Evolutionary conservation across 345 rosid genomes (phyloP), one percentile per base, ranked within the genome.

Genomic region (Gossypium raimondii): DNA sequence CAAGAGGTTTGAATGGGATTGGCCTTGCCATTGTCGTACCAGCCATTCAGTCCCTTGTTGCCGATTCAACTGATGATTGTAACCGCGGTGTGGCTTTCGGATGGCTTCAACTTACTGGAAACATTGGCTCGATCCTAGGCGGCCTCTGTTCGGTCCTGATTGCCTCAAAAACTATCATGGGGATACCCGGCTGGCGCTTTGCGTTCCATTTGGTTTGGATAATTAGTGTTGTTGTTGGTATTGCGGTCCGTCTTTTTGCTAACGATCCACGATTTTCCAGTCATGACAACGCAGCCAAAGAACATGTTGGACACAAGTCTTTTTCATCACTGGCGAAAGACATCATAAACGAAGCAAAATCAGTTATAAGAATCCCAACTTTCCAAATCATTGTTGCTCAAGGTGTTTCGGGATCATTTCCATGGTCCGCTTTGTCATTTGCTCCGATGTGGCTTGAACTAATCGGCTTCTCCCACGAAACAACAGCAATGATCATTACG

Each of bases 51-150:
- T 90, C 93, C 12, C 84, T 88, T 52, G 87, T 89, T 0, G 98
- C 93, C 22, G 97, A 93, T 77, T 88, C 93, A 48, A 91, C 98
- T 0, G 85, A 91, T 41, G 97, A 93, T 3, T 79, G 81, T 84
- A 89, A 89, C 79, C 91, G 92, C 0, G 98, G 98, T 1, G 61
- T 63, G 76, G 92, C 98, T 0, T 91, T 93, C 45, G 95, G 98
- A 71, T 93, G 97, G 95, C 81, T 91, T 38, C 89, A 87, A 57
- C 78, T 91, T 2, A 86, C 92, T 0, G 85, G 84, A 70, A 87
- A 80, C 77, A 1, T 89, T 1, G 95, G 95, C 70, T 82, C 93
- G 60, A 87, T 89, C 44, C 67, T 89, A 2, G 95, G 97, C 17
- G 78, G 82, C 24, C 76, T 89, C 3, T 85, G 73, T 69, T 81